A percentile compares a stretch with the other conserved stretches of the same genome.
phyloP scores from a whole-genome alignment of 192 early-diverging fungal genomes.

The Coemansia biformis region DNA sequence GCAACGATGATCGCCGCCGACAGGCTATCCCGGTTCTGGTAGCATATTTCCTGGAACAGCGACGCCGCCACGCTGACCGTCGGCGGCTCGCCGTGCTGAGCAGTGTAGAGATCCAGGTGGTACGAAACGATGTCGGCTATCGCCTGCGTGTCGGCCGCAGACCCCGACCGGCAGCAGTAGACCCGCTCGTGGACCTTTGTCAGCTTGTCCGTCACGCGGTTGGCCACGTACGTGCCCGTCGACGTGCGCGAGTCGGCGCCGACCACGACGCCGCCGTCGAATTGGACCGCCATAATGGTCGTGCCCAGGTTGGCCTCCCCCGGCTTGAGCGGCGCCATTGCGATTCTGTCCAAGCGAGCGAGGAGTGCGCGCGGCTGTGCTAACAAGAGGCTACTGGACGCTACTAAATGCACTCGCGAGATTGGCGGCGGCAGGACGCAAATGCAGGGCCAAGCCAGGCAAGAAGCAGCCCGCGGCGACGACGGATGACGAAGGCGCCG shows the following conservation, averaged over 20 bases:
- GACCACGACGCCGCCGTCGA: conserved; percentile 87
- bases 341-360: no score
- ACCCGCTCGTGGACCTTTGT: conserved; percentile 92
- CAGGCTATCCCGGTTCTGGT: conserved; percentile 85
- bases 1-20: conserved; percentile 94
- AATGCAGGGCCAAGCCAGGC: no score
- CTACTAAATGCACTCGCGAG: background rate
- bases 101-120: conserved; percentile 87
- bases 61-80: conserved; percentile 80
- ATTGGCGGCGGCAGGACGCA: no score
- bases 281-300: conserved; percentile 93
- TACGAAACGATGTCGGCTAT: conserved; percentile 97
- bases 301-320: conserved; percentile 97
- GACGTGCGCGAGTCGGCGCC: conserved; percentile 98
- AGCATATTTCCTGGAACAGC: conserved; percentile 91
- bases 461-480: background rate
- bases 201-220: conserved; percentile 97
- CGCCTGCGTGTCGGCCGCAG: conserved; percentile 97
- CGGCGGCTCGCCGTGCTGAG: conserved; percentile 78
- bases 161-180: conserved; percentile 97
- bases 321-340: conserved; percentile 66
- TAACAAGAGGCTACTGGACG: no score
- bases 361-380: no score
- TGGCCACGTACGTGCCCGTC: conserved; percentile 92
- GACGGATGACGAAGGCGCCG: no score